Evolutionary conservation across 164 flowering plant species (phyloP).

Genomic region (Dillenia turbinata): DNA sequence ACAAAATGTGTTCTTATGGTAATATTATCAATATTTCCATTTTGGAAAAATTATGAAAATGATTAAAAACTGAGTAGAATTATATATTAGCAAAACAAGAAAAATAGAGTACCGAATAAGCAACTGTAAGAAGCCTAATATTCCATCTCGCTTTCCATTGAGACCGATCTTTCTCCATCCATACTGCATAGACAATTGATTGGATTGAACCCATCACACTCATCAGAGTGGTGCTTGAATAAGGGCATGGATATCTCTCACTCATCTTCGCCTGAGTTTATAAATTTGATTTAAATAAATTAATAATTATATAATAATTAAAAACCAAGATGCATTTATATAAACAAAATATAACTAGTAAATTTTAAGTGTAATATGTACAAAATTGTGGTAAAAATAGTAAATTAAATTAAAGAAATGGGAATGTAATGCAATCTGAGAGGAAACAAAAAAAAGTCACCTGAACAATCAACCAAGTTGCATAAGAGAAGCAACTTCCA

Average conservation of each 20-base stretch:
- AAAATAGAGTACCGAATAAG: neutral
- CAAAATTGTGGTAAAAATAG: too few relatives aligned
- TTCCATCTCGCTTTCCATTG: neutral
- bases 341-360: too few relatives aligned
- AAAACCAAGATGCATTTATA: too few relatives aligned
- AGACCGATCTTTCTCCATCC: neutral
- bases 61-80: too few relatives aligned
- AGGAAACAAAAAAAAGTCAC: constrained; percentile 17
- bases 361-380: neutral
- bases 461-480: constrained; percentile 47
- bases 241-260: neutral
- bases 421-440: too few relatives aligned
- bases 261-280: neutral
- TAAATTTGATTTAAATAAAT: too few relatives aligned
- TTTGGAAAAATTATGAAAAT: too few relatives aligned
- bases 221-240: neutral
- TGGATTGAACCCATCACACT: neutral
- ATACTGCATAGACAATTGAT: neutral
- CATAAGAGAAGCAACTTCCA: constrained; percentile 27
- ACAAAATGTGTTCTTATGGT: neutral
- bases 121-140: neutral
- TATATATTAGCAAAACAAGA: neutral
- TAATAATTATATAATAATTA: too few relatives aligned
- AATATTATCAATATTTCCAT: too few relatives aligned
- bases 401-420: constrained; percentile 1